These are phyloP conservation scores for Actinomortierella ambigua DNA, from an alignment of 371 early-diverging fungal genomes.

Conservation along the genomic window DNA sequence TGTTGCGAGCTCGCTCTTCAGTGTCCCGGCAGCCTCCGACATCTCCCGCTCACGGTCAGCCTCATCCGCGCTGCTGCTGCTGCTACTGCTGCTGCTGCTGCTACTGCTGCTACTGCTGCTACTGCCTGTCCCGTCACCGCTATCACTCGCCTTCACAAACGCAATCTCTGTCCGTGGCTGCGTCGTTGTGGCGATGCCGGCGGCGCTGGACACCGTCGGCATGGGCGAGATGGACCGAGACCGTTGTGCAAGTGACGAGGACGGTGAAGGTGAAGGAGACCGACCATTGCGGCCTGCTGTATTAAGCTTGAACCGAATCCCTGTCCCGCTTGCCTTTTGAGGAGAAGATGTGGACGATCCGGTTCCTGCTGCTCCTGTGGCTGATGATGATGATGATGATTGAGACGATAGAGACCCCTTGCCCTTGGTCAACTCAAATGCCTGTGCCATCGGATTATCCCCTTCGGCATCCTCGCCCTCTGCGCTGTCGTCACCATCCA, in stretches of 20 bases:
- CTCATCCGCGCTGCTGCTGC: background rate
- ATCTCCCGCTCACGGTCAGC: conserved; percentile 1
- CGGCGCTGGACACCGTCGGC: conserved; percentile 27
- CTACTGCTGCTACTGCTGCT: background rate
- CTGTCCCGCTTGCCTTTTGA: background rate
- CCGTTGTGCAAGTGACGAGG: background rate
- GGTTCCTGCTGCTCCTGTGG: conserved; percentile 8
- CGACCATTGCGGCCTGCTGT: conserved; percentile 34
- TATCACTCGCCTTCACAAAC: conserved; percentile 30
- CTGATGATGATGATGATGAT: conserved; percentile 1
- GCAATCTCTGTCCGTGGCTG: conserved; percentile 26
- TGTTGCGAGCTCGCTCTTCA: conserved; percentile 37
- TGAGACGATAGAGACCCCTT: conserved; percentile 1
- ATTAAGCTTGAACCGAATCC: conserved; percentile 40
- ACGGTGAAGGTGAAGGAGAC: conserved; percentile 31
- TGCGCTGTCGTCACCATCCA: conserved; percentile 8
- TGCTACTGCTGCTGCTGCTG: background rate
- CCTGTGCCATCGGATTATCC: background rate
- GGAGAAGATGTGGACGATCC: conserved; percentile 1
- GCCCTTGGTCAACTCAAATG: background rate
- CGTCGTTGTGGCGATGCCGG: conserved; percentile 3
- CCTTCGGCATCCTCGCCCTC: background rate
- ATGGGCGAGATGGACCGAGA: conserved; percentile 5
- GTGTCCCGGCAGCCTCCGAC: conserved; percentile 25
- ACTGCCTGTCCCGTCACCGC: conserved; percentile 8